These are phyloP conservation scores for Cryptosporidium parvum DNA, from an alignment of 169 alveolate species.

Conservation along the genomic window DNA sequence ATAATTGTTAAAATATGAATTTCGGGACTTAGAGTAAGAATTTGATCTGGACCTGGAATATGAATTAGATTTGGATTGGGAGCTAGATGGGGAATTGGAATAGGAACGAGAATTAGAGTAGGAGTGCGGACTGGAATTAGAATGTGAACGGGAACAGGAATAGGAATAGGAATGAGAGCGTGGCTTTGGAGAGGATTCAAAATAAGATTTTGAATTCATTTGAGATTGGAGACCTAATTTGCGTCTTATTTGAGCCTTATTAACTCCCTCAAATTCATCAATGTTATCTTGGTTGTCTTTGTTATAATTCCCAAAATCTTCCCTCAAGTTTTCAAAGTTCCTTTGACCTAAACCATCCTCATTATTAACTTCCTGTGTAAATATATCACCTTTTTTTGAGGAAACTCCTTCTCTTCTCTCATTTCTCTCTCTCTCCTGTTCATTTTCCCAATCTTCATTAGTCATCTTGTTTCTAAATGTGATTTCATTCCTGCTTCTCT, in stretches of 20 bases:
- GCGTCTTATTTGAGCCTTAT: not conserved
- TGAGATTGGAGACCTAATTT: not conserved
- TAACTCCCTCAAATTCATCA: not conserved
- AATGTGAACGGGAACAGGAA: not conserved
- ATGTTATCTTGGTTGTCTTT: not conserved
- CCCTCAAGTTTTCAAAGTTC: not conserved
- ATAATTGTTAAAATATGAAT: not conserved
- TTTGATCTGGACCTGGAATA: not conserved
- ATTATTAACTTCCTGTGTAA: not conserved
- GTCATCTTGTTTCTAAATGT: not conserved
- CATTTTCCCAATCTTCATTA: not conserved
- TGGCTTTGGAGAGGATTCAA: not conserved
- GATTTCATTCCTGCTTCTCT: not conserved
- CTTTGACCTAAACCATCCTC: not conserved
- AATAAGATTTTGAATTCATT: not conserved
- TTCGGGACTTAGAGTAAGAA: not conserved
- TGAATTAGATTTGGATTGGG: not conserved
- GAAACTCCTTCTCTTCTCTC: constrained; percentile 1
- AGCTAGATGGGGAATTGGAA: not conserved
- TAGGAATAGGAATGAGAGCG: not conserved
- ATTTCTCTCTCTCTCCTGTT: constrained; percentile 34
- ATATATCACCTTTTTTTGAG: not conserved
- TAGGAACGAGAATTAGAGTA: not conserved
- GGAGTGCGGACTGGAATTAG: not conserved
- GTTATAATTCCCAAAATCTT: not conserved